phyloP scores from a whole-genome alignment of 768 basidiomycete genomes.

The Chiua virens region DNA sequence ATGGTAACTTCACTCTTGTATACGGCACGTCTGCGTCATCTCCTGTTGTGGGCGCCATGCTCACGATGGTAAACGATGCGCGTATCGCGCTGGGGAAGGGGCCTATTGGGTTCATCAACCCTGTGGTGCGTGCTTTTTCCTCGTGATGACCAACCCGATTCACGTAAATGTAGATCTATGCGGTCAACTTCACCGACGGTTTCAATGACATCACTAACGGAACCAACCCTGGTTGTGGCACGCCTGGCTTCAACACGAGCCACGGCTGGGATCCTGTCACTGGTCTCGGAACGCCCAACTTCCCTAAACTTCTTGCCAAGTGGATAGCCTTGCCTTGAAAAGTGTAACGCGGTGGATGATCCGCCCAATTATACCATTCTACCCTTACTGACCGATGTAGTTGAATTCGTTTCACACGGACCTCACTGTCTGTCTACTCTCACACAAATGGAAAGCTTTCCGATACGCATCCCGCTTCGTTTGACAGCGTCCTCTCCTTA shows the following conservation, averaged over 20 bases:
- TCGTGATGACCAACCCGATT: constrained; percentile 9
- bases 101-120: constrained; percentile 62
- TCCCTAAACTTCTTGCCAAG: constrained; percentile 32
- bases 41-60: constrained; percentile 62
- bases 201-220: constrained; percentile 53
- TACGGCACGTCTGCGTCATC: constrained; percentile 58
- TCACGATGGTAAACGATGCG: constrained; percentile 62
- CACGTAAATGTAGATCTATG: constrained; percentile 34
- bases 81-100: constrained; percentile 46
- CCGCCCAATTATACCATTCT: too few relatives aligned
- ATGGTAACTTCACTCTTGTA: constrained; percentile 40
- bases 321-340: constrained; percentile 33
- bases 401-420: too few relatives aligned
- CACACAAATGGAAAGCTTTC: too few relatives aligned
- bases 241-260: constrained; percentile 31
- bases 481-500: too few relatives aligned
- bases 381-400: too few relatives aligned
- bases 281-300: constrained; percentile 50
- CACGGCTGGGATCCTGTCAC: constrained; percentile 40
- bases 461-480: too few relatives aligned
- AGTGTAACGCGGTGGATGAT: too few relatives aligned
- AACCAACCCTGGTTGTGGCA: constrained; percentile 48
- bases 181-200: constrained; percentile 35
- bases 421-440: too few relatives aligned
- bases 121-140: constrained; percentile 31